These are phyloP conservation scores for Suillus luteus DNA, from an alignment of 768 basidiomycete species.

Conservation along the genomic window DNA sequence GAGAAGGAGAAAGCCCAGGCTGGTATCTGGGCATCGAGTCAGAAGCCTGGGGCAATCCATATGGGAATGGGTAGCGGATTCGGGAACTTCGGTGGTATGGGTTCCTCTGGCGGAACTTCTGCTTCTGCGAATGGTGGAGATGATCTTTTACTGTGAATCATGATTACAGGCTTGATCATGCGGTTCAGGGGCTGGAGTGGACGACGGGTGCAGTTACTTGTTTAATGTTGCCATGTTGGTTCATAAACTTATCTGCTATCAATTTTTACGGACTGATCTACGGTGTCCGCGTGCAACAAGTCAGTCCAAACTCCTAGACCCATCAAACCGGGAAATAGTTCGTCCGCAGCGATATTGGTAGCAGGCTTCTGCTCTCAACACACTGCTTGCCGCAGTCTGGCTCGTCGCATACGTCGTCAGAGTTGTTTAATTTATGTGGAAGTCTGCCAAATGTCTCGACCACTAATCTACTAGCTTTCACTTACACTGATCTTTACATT, in stretches of 20 bases:
- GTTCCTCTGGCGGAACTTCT: constrained; percentile 15
- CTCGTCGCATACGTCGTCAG: not conserved
- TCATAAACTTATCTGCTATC: constrained; percentile 1
- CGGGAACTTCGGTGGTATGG: constrained; percentile 36
- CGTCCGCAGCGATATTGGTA: not conserved
- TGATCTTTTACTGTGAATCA: constrained; percentile 43
- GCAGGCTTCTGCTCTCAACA: not conserved
- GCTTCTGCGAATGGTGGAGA: constrained; percentile 36
- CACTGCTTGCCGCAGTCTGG: not conserved
- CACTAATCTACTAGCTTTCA: too few relatives aligned
- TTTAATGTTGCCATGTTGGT: not conserved
- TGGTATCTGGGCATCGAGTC: constrained; percentile 67
- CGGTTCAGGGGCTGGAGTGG: not conserved
- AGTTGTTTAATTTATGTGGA: not conserved
- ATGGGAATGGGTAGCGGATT: constrained; percentile 28
- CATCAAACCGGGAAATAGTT: not conserved
- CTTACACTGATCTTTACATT: too few relatives aligned
- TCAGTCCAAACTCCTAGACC: not conserved
- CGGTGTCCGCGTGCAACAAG: not conserved
- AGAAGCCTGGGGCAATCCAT: constrained; percentile 22
- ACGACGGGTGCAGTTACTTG: not conserved
- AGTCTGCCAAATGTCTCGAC: not conserved
- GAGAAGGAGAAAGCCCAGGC: constrained; percentile 85
- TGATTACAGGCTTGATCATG: not conserved
- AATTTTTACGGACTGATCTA: not conserved